Base-by-base conservation (phyloP, 2,329 filamentous ascomycete species). In the Aspergillus quadricinctus region DNA sequence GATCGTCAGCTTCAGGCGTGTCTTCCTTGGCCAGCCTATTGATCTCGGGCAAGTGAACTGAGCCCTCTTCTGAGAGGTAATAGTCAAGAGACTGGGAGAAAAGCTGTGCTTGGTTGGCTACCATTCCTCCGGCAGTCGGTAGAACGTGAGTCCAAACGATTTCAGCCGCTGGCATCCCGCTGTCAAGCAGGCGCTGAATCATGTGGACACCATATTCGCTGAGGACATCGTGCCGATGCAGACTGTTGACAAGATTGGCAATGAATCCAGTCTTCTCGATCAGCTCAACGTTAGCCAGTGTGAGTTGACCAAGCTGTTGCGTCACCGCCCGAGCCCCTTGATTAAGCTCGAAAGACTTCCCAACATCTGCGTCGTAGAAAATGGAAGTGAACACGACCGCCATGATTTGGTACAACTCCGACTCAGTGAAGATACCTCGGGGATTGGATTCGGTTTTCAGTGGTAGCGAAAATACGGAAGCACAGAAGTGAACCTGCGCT, bases 141-240 rank as follows among this genome's bases (percentile, higher is more conserved):
- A 86, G 75, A 53, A 85, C 79, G 54, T 84, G 79, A 43, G 79
- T 79, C 78, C 80, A 83, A 29, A 83, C 81, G 27, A 84, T 73
- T 21, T 81, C 76, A 27, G 80, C 71, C 5, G 78, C 68, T 1
- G 77, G 72, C 55, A 78, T 72, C 7, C 77, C 75, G 7, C 74
- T 76, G 41, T 76, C 75, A 19, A 82, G 72, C 9, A 85, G 72
- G 11, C 79, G 77, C 53, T 80, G 69, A 58, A 85, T 81, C 74
- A 85, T 80, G 61, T 83, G 79, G 7, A 77, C 72, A 10, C 83
- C 83, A 64, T 84, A 85, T 53, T 77, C 71, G 48, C 76, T 77
- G 28, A 85, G 73, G 1, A 74, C 65, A 2, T 77, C 73, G 28
- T 72, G 68, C 9, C 70, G 58, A 54, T 77, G 75, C 46, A 82